A percentile compares a stretch with the other conserved stretches of the same genome.
Conservation (phyloP, 2,329 filamentous ascomycete species). For the Pseudocercospora crystallina region DNA sequence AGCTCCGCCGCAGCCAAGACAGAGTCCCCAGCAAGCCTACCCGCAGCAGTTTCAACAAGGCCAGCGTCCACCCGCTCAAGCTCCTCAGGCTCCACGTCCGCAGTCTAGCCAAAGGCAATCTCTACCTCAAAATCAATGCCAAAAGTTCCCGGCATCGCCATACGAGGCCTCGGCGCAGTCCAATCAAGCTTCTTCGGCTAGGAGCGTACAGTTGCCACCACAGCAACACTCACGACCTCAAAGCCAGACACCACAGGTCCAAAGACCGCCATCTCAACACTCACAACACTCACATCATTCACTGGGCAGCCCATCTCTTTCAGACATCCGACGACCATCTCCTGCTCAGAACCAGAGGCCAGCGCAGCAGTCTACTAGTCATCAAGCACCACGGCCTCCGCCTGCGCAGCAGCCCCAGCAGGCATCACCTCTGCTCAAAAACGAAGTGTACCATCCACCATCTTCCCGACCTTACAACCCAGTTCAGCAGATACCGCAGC, state of each 20-base stretch:
- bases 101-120: conserved; percentile 9
- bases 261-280: conserved; percentile 6
- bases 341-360: background rate
- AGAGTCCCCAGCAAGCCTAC: conserved; percentile 7
- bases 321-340: conserved; percentile 1
- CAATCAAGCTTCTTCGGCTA: background rate
- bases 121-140: conserved; percentile 8
- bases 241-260: conserved; percentile 6
- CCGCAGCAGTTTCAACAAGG: conserved; percentile 15
- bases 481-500: no score
- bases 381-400: background rate
- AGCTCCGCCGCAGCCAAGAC: conserved; percentile 12
- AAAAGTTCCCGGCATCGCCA: background rate
- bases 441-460: conserved; percentile 3
- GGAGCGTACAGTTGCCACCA: conserved; percentile 1
- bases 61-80: conserved; percentile 1
- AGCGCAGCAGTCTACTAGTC: background rate
- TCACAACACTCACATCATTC: background rate
- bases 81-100: conserved; percentile 5
- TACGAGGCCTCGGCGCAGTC: conserved; percentile 2
- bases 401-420: background rate
- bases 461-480: no score
- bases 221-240: conserved; percentile 2
- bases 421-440: background rate
- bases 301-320: background rate